Evolutionary conservation across 176 grass and related monocot genomes (phyloP).

Genomic region (Hordeum marinum): DNA sequence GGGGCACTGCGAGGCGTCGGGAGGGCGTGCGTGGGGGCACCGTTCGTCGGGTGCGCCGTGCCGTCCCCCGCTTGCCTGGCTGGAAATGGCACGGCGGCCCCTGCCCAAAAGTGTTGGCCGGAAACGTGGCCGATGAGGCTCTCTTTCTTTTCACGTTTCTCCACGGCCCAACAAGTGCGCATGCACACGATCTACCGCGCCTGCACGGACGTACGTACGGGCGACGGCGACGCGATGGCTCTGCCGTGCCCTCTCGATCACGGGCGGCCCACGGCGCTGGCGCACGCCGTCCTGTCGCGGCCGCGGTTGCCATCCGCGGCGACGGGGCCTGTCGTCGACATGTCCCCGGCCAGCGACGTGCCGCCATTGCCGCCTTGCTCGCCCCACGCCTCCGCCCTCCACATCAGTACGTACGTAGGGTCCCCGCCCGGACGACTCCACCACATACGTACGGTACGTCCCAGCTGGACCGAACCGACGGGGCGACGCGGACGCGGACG

Average conservation of each 20-base stretch:
- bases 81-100: not conserved
- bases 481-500: not conserved
- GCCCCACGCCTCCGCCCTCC: not conserved
- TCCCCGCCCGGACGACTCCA: not conserved
- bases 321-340: slow-evolving; percentile 14
- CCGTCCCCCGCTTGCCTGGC: not conserved
- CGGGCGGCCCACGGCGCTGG: not conserved
- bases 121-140: not conserved
- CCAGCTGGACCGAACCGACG: not conserved
- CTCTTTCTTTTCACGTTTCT: no score
- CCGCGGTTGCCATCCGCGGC: not conserved
- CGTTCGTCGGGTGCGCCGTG: no score
- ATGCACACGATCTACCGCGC: no score
- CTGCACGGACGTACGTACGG: no score
- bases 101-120: not conserved
- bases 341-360: slow-evolving; percentile 30
- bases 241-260: no score
- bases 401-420: not conserved
- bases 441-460: no score
- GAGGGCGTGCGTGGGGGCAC: not conserved
- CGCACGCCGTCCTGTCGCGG: slow-evolving; percentile 18
- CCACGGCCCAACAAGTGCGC: no score
- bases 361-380: slow-evolving; percentile 24
- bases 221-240: not conserved
- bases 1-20: no score